phyloP scores from a whole-genome alignment of 1,139 yeast genomes.

The Pneumocystis canis region DNA sequence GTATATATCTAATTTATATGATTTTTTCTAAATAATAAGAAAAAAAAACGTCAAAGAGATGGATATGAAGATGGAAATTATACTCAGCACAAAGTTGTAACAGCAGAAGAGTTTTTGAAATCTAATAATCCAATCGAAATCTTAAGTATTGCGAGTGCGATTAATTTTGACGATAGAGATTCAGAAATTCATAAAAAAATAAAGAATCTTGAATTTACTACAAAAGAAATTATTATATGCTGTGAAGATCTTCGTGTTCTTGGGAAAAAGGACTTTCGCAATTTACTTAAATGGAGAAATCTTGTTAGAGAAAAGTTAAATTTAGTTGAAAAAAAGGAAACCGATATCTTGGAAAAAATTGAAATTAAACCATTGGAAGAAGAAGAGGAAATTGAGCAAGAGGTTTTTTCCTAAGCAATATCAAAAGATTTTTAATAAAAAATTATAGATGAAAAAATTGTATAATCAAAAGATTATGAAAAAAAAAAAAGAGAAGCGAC shows the following conservation, averaged over 20 bases:
- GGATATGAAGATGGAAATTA: conserved; percentile 96
- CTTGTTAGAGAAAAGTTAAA: conserved; percentile 70
- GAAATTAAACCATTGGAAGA: conserved; percentile 66
- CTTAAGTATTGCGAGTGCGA: conserved; percentile 49
- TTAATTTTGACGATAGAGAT: conserved; percentile 23
- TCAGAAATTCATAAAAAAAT: conserved; percentile 49
- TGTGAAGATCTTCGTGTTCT: conserved; percentile 81
- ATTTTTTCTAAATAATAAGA: conserved; percentile 31
- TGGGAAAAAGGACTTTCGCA: conserved; percentile 84
- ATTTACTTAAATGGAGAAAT: conserved; percentile 72
- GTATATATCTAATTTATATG: neutral
- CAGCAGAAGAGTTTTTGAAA: conserved; percentile 64
- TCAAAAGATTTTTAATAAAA: neutral
- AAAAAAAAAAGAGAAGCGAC: conserved; percentile 65
- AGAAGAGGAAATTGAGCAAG: conserved; percentile 80
- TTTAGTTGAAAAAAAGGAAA: conserved; percentile 39
- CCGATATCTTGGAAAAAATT: conserved; percentile 28
- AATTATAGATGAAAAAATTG: conserved; percentile 37
- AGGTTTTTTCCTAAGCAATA: conserved; percentile 21
- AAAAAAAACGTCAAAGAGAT: conserved; percentile 76
- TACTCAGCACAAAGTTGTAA: conserved; percentile 55
- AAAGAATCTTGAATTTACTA: conserved; percentile 57
- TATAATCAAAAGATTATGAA: conserved; percentile 57
- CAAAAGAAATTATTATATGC: conserved; percentile 65
- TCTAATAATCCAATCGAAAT: conserved; percentile 73